Evolutionary conservation across 1,139 yeast species (phyloP), one percentile per base, ranked within the genome.

Genomic region (Debaryomyces sp.): DNA sequence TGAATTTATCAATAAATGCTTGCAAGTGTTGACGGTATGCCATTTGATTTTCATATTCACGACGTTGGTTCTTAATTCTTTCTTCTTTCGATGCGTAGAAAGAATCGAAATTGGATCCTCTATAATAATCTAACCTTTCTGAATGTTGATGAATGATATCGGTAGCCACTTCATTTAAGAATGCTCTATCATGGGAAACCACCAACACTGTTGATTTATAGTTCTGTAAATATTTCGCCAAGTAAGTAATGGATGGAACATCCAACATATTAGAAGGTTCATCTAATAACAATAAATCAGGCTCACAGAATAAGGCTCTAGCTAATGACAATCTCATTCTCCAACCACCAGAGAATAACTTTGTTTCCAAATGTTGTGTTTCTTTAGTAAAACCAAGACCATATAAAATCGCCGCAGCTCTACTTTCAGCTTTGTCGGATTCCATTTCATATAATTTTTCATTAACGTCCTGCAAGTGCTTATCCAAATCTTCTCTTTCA

Each of bases 241-340:
- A 79, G 66, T 84, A 94, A 2, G 98, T 94, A 66, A 94, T 90
- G 46, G 98, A 92, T 29, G 99, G 99, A 69, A 94, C 97, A 82
- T 94, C 99, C 96, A 94, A 88, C 97, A 92, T 94, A 86, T 94
- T 94, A 57, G 99, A 92, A 62, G 99, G 99, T 80, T 94, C 99
- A 82, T 94, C 99, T 56, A 94, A 79, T 63, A 94, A 75, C 58
- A 94, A 77, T 57, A 94, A 78, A 68, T 95, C 99, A 0, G 99
- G 99, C 66, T 89, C 88, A 79, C 97, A 94, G 78, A 94, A 94
- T 66, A 94, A 80, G 0, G 99, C 99, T 73, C 99, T 84, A 2
- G 99, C 99, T 54, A 94, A 80, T n/a, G 98, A 89, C 57, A 94
- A 80, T 77, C 99, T 87, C 99, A 94, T 94, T 81, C 99, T 87